Conservation (phyloP, 2,329 filamentous ascomycete genomes). For the Arthrocladium fulminans region DNA sequence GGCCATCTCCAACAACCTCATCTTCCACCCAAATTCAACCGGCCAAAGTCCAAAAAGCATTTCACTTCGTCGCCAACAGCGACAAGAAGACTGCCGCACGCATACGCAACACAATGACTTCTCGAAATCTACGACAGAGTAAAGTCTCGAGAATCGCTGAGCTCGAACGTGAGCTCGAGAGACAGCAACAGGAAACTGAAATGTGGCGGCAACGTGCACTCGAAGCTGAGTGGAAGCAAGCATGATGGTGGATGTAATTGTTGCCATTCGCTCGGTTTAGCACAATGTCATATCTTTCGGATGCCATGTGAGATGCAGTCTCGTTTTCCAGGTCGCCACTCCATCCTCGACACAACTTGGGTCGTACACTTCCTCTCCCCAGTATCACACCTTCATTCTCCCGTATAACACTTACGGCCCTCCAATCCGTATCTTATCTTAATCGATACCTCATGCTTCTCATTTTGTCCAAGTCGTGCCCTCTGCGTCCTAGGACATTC, state of each 20-base stretch:
- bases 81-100: conserved; percentile 21
- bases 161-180: conserved; percentile 19
- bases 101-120: conserved; percentile 22
- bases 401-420: no score
- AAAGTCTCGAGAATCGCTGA: conserved; percentile 21
- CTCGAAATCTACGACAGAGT: conserved; percentile 22
- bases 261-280: no score
- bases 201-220: conserved; percentile 14
- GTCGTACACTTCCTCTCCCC: no score
- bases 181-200: conserved; percentile 14
- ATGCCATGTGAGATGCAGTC: no score
- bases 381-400: no score
- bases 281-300: no score
- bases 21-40: background rate
- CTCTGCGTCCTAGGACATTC: no score
- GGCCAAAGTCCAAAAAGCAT: conserved; percentile 7
- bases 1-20: background rate
- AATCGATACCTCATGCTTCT: no score
- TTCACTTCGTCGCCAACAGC: conserved; percentile 22
- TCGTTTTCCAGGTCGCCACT: no score
- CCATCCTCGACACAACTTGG: no score
- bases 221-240: conserved; percentile 11
- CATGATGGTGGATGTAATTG: background rate
- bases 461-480: no score
- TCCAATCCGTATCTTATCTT: no score